Base-by-base conservation (phyloP, 2,329 filamentous ascomycete species). In the Colletotrichum somersetense region DNA sequence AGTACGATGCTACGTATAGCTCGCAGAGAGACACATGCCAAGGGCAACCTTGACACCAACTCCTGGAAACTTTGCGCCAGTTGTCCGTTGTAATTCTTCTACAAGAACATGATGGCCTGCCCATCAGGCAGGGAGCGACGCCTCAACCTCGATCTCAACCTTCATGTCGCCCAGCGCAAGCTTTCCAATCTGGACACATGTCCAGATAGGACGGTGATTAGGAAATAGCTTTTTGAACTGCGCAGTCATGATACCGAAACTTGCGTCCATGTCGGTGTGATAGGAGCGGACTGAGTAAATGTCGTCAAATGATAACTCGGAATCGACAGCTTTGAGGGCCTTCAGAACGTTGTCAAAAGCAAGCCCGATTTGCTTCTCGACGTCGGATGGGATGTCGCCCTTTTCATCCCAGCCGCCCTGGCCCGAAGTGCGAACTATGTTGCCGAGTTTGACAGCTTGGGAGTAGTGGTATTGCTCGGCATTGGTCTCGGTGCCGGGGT, bases 91-190 rank as follows among this genome's bases (percentile, higher is more conserved):
- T 12, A 14, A 52, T 52, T 23, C 23, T 18, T 16, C 1, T 52
- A 10, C 18, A 38, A 38, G 10, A 2, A 14, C 20, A 5, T 23
- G 0, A 2, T 14, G 11, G 3, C 20, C 7, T 6, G 26, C 8
- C 16, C 12, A 18, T 46, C 20, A 67, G 16, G 50, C 30, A n/a
- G 69, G 71, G 23, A 71, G 50, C 3, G 26, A 78, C 2, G 87
- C 87, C 23, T 81, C 80, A 14, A 89, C 88, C 76, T 91, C 89
- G 77, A 91, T 87, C 79, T 91, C 88, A 4, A 91, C 83, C 46
- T 80, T 77, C 89, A 91, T 91, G 30, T 81, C 83, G 44, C 84
- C 82, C 69, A 82, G 77, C 0, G 80, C 88, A 20, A 91, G 77
- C 53, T 79, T 75, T 1, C 79, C 75, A 2, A 90, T 88, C 0